Evolutionary conservation across 2,329 filamentous ascomycete species (phyloP), one percentile per base, ranked within the genome.

Genomic region (Alternaria panax): DNA sequence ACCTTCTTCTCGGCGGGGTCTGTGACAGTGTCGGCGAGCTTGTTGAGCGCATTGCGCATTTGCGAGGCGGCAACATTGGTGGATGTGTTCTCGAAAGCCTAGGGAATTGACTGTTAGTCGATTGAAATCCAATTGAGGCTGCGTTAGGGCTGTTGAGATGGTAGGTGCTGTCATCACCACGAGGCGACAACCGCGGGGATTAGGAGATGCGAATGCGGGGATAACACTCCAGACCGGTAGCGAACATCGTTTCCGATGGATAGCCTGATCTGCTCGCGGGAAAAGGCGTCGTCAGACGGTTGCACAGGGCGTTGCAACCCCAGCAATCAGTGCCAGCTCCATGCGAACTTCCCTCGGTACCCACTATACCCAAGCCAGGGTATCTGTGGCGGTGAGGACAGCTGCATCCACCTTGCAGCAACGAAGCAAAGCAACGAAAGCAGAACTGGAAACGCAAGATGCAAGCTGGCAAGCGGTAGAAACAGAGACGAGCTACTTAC

Each of bases 1-100:
- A 93, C 93, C 91, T 97, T 94, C 84, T 87, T 88, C 78, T 87
- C 85, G 30, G 79, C 84, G 57, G 90, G 86, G 78, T 98, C 93
- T 75, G 89, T 87, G 78, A 97, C 93, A 9, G 90, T 91, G 83
- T 99, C 95, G 72, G 92, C 87, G 65, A 99, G 90, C 80, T 90
- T 89, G 80, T 97, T 98, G 79, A 99, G 86, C 63, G 92, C 87
- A 87, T 99, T 99, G 82, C 95, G 92, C 95, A 99, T 99, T 85
- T 99, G 95, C 62, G 93, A 96, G 57, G 95, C 95, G 64, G 95
- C 95, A 68, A 99, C 94, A 74, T 92, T 97, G 77, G 95, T 99
- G 57, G 94, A 97, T 71, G 95, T 96, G 88, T 98, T 98, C 83
- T 99, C 95, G 80, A 99, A 99, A 64, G 95, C 95, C 95, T 98